Evolutionary conservation across 176 grass and related monocot genomes (phyloP), one percentile per base, ranked within the genome.

Genomic region (Cenchrus purpureus): DNA sequence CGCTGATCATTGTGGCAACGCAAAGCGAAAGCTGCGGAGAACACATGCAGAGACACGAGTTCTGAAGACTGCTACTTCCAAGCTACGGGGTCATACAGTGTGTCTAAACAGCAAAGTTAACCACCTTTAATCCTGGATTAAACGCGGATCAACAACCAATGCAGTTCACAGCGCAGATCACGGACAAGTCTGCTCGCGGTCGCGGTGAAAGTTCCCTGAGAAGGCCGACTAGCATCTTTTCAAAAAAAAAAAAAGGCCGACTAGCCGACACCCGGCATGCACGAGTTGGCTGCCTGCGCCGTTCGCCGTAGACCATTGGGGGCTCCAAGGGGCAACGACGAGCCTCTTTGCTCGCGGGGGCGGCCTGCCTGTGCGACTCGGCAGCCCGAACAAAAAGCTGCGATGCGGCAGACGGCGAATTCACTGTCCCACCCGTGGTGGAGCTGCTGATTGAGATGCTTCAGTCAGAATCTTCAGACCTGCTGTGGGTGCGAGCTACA

Each of bases 281-380:
- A 54, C 50, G 72, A 50, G 71, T 40, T 40, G 37, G 37, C 37
- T 4, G 37, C 37, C 8, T 4, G 71, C 71, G 71, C 46, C 16
- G 10, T 12, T 60, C 77, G 83, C 68, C 25, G 53, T 7, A 9
- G 54, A 31, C 70, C 71, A 54, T 69, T 81, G 77, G 71, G 82
- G 51, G 63, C 61, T 42, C 82, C 31, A 89, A 89, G 61, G 87
- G 87, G 45, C 82, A 81, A 29, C 53, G 44, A 29, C 53, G 44
- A 16, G 51, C 52, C 68, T 74, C 67, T 59, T 71, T 19, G 15
- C 52, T 17, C 3, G 10, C 49, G 1, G 3, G 3, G 12, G 12
- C 5, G 14, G 6, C 17, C 63, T 20, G 37, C 37, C 4, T 40
- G 37, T 40, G 78, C 86, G 80, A 77, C 79, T 51, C 86, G 54